phyloP scores from a whole-genome alignment of 352 stramenopile genomes.

The Phytophthora ramorum region DNA sequence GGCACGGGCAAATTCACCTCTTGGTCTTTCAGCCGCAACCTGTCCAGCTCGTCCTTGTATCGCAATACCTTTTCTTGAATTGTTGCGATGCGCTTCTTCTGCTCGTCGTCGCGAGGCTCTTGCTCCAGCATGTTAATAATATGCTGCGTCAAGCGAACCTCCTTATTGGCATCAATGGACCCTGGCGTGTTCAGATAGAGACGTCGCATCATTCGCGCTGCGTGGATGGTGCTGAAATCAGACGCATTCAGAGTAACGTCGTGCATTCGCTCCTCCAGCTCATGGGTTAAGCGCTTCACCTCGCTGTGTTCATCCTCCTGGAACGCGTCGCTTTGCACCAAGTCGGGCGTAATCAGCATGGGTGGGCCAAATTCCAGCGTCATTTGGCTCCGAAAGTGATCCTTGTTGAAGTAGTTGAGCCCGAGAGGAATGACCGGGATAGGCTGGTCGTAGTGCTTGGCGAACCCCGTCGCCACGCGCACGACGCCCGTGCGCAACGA shows the following conservation, averaged over 20 bases:
- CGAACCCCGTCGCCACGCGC: conserved; percentile 76
- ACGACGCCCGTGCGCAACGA: conserved; percentile 76
- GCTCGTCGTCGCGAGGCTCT: conserved; percentile 39
- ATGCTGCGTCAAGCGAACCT: conserved; percentile 78
- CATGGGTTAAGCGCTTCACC: conserved; percentile 55
- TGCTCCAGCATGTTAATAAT: conserved; percentile 82
- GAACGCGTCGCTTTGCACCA: conserved; percentile 55
- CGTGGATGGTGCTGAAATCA: conserved; percentile 68
- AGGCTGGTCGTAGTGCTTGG: conserved; percentile 67
- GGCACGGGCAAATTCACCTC: conserved; percentile 59
- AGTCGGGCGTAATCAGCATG: conserved; percentile 54
- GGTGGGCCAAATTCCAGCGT: conserved; percentile 76
- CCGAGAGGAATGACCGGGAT: conserved; percentile 77
- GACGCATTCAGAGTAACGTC: conserved; percentile 63
- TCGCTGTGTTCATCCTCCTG: conserved; percentile 48
- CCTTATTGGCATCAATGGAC: conserved; percentile 72
- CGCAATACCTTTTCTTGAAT: conserved; percentile 60
- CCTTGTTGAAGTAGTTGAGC: conserved; percentile 88
- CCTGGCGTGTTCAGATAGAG: conserved; percentile 70
- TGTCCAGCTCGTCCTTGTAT: conserved; percentile 69
- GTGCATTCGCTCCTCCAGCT: conserved; percentile 54
- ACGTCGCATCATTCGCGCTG: conserved; percentile 69
- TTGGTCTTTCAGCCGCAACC: conserved; percentile 72
- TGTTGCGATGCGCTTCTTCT: conserved; percentile 42
- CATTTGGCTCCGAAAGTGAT: conserved; percentile 78